Evolutionary conservation across 225 moss, liverwort and hornwort genomes (phyloP).

Genomic region (Sphagnum contortum): DNA sequence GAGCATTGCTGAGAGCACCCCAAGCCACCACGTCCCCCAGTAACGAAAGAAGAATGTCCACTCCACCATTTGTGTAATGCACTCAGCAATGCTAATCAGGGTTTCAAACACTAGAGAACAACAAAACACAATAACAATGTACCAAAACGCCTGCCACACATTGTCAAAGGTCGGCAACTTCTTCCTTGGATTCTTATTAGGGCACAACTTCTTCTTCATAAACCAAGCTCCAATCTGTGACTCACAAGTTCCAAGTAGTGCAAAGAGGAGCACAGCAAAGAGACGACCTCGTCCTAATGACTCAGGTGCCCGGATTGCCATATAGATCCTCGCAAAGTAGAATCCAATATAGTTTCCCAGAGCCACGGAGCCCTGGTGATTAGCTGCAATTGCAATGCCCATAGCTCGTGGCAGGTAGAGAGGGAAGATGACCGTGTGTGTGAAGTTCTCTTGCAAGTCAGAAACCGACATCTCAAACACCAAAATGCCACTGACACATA

Average conservation of each 20-base stretch:
- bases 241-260: constrained; percentile 30
- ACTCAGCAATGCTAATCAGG: constrained; percentile 20
- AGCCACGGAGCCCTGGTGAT: constrained; percentile 44
- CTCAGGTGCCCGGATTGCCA: constrained; percentile 15
- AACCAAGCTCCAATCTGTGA: constrained; percentile 38
- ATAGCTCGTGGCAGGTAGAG: constrained; percentile 45
- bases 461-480: constrained; percentile 29
- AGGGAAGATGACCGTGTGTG: constrained; percentile 54
- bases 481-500: constrained; percentile 13
- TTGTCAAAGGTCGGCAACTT: constrained; percentile 56
- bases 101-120: constrained; percentile 43
- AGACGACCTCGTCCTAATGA: constrained; percentile 12
- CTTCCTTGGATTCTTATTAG: constrained; percentile 1
- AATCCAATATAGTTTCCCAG: constrained; percentile 43
- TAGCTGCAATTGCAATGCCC: constrained; percentile 47
- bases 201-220: constrained; percentile 40
- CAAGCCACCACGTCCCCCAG: constrained; percentile 77
- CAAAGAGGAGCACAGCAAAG: constrained; percentile 23
- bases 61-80: constrained; percentile 24
- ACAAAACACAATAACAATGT: constrained; percentile 15
- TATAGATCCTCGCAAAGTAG: constrained; percentile 27
- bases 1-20: constrained; percentile 45
- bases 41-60: constrained; percentile 52
- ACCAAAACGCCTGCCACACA: constrained; percentile 44
- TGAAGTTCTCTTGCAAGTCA: constrained; percentile 8